Base-by-base conservation (phyloP, 805 yeast genomes). In the Teunomyces tritomae region DNA sequence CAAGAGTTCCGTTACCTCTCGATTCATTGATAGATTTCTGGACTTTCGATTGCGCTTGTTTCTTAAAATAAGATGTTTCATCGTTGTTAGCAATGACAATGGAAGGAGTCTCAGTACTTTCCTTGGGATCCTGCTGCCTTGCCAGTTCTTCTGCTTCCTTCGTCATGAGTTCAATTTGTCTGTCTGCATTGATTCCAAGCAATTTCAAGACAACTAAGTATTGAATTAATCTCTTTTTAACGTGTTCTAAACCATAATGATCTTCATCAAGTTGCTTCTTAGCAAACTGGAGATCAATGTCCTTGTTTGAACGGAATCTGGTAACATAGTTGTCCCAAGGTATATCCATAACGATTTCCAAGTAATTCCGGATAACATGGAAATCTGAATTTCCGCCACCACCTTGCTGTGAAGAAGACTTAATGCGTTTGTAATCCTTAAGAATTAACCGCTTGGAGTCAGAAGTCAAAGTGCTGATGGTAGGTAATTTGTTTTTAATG, bases 161-260 rank as follows among this genome's bases (percentile, higher is more conserved):
- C 16, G 28, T 48, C 9, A 44, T 45, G 47, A 49, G 46, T 46
- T 59, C 45, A 28, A 40, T 45, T 48, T 50, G 30, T 30, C 54
- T 50, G 13, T 68, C 73, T 1, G 74, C 73, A 50, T 68, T 70
- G 13, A 65, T 58, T 2, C 74, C 76, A 51, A 73, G 59, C 36
- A 90, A 73, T 51, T 86, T 85, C 52, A 88, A 67, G 5, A 89
- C 90, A 4, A 94, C 89, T 28, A 89, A 70, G 61, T 89, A 88
- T 62, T 89, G 95, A 17, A 89, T 62, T 33, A 89, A 74, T 43
- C 96, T 73, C 54, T 78, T 83, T 63, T 89, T 89, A 40, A 86
- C 92, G 47, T 65, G 64, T 43, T 73, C 73, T 47, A 73, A 61
- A 1, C 77, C 78, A 49, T 69, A 65, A 53, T 73, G 78, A 53